These are phyloP conservation scores for Haematococcus lacustris DNA, from an alignment of 139 green algal genomes.

Conservation along the genomic window DNA sequence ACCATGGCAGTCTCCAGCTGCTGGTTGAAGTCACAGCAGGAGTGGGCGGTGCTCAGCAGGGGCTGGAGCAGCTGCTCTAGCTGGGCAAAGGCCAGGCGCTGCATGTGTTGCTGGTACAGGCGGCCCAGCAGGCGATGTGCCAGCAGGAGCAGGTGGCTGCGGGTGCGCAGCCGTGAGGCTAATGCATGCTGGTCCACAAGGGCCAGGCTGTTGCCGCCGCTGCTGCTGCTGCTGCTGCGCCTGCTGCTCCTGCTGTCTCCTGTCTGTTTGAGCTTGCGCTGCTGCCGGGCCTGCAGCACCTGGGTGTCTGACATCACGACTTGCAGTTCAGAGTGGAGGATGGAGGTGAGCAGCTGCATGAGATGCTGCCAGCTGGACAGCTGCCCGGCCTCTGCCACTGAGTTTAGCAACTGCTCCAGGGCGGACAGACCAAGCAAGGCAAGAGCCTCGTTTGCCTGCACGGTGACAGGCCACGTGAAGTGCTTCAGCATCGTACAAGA, in stretches of 20 bases:
- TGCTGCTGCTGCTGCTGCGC: no score
- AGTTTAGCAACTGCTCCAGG: conserved; percentile 10
- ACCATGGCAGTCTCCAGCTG: background rate
- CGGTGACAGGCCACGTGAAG: no score
- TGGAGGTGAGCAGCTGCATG: conserved; percentile 6
- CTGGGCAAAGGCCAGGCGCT: background rate
- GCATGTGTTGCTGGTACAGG: background rate
- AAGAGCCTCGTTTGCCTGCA: conserved; percentile 14
- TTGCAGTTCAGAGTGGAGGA: background rate
- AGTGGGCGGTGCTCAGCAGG: background rate
- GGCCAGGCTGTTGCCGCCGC: no score
- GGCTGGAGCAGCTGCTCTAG: conserved; percentile 3
- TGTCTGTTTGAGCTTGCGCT: no score
- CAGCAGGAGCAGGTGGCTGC: background rate
- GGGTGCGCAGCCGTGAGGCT: no score
- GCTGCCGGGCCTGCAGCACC: conserved; percentile 3
- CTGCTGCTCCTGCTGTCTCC: no score
- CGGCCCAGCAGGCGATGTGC: conserved; percentile 4
- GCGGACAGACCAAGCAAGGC: conserved; percentile 11
- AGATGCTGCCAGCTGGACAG: conserved; percentile 7
- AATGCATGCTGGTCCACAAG: no score
- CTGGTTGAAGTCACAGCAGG: background rate
- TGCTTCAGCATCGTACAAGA: no score
- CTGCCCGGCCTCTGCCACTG: background rate
- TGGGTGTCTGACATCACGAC: conserved; percentile 8